These are phyloP conservation scores for Pluteus cervinus DNA, from an alignment of 768 basidiomycete species.

Conservation along the genomic window DNA sequence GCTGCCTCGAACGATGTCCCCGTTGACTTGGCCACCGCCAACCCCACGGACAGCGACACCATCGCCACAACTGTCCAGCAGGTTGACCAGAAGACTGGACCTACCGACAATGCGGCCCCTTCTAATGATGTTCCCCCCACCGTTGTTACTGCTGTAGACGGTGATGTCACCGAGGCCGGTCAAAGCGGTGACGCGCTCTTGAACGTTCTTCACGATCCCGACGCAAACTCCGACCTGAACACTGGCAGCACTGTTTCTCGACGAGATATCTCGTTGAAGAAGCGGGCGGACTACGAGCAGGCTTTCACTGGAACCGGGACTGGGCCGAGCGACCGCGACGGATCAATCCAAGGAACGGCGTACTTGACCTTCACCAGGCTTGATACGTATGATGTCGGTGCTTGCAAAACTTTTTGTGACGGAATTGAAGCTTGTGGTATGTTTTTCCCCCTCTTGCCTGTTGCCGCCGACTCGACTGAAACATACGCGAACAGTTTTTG, in stretches of 20 bases:
- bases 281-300: slow-evolving; percentile 23
- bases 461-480: neutral
- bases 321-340: slow-evolving; percentile 29
- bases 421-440: slow-evolving; percentile 33
- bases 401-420: slow-evolving; percentile 35
- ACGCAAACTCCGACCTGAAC: too few species aligned
- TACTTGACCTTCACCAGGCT: slow-evolving; percentile 41
- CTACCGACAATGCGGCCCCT: slow-evolving; percentile 20
- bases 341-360: slow-evolving; percentile 40
- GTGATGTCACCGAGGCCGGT: slow-evolving; percentile 22
- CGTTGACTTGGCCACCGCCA: too few species aligned
- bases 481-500: slow-evolving; percentile 42
- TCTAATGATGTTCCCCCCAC: slow-evolving; percentile 30
- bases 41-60: slow-evolving; percentile 27
- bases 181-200: too few species aligned
- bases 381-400: slow-evolving; percentile 37
- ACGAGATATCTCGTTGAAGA: slow-evolving; percentile 9
- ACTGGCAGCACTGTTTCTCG: neutral
- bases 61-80: slow-evolving; percentile 27
- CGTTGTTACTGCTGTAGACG: slow-evolving; percentile 39
- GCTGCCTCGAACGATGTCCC: too few species aligned
- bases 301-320: slow-evolving; percentile 35
- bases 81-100: slow-evolving; percentile 35
- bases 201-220: too few species aligned
- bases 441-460: neutral